Evolutionary conservation across 192 early-diverging fungal species (phyloP), one percentile per base, ranked within the genome.

Genomic region (Lobosporangium transversale): DNA sequence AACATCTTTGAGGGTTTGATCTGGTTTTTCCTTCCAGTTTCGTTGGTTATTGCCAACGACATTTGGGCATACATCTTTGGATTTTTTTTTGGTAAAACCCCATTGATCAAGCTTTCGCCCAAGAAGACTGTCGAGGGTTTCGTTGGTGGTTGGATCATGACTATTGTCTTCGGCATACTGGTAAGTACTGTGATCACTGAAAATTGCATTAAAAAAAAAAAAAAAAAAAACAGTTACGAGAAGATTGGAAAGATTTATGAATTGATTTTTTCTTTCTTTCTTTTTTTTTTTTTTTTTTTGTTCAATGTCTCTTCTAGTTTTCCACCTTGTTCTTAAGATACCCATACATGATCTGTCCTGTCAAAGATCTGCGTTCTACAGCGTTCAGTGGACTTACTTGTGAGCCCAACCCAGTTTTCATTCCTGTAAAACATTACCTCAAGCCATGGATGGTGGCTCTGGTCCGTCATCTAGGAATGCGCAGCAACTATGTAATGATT

Each of bases 101-200:
- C 91, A 31, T 84, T 99, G 35, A 97, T 97, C 66, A 88, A 91
- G 69, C 81, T 99, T n/a, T 94, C 91, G 73, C 97, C 97, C 40
- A 99, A 99, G 80, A 99, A 99, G 85, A 99, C 97, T 15, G 94
- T 94, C 79, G 97, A 99, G 78, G 97, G 97, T 4, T 99, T 97
- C 58, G 86, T 97, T 56, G 97, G 97, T 60, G 97, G 88, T 24
- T 89, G 93, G 47, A 62, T 94, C 53, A 87, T 87, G 35, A 99
- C 97, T 0, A 78, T 97, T 68, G 78, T 93, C n/a, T 94, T 96
- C 83, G 95, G 91, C 3, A 92, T 95, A 51, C 70, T 94, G 58
- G 87, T 88, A 73, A 48, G 40, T 26, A n/a, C n/a, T n/a, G n/a
- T n/a, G 40, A 35, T 30, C 15, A 68, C 3, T 24, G 15, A 14